phyloP scores from a whole-genome alignment of 2,329 filamentous ascomycete genomes.

The Cordyceps militaris region DNA sequence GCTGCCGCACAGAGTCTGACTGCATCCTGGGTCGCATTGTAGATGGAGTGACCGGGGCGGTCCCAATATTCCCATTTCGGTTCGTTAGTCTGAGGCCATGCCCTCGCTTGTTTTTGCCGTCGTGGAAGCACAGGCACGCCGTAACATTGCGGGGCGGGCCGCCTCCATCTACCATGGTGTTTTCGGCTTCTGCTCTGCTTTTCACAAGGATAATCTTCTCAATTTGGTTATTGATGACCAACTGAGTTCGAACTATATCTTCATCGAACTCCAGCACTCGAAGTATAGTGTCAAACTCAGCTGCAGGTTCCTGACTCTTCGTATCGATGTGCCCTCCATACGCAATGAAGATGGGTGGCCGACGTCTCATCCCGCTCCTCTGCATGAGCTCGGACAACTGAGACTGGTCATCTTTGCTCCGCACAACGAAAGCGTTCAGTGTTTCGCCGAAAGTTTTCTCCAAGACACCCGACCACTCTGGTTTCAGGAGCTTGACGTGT shows the following conservation, averaged over 20 bases:
- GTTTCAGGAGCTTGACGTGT: conserved; percentile 67
- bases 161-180: conserved; percentile 57
- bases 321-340: conserved; percentile 31
- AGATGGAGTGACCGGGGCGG: conserved; percentile 39
- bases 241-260: conserved; percentile 66
- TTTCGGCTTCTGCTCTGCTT: conserved; percentile 57
- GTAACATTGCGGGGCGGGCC: conserved; percentile 61
- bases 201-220: conserved; percentile 79
- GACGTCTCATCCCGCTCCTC: conserved; percentile 44
- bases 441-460: conserved; percentile 67
- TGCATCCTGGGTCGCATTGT: conserved; percentile 64
- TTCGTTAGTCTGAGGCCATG: conserved; percentile 53
- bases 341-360: conserved; percentile 33
- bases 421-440: conserved; percentile 75
- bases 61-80: conserved; percentile 35
- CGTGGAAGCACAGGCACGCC: conserved; percentile 63
- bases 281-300: conserved; percentile 67
- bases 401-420: conserved; percentile 67
- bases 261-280: conserved; percentile 77
- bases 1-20: conserved; percentile 63
- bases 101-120: conserved; percentile 44
- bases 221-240: conserved; percentile 76
- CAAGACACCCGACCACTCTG: conserved; percentile 75
- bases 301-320: conserved; percentile 59
- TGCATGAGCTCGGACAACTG: conserved; percentile 61